Conservation (phyloP, 176 grass and related monocot genomes). For the Triticum monococcum region DNA sequence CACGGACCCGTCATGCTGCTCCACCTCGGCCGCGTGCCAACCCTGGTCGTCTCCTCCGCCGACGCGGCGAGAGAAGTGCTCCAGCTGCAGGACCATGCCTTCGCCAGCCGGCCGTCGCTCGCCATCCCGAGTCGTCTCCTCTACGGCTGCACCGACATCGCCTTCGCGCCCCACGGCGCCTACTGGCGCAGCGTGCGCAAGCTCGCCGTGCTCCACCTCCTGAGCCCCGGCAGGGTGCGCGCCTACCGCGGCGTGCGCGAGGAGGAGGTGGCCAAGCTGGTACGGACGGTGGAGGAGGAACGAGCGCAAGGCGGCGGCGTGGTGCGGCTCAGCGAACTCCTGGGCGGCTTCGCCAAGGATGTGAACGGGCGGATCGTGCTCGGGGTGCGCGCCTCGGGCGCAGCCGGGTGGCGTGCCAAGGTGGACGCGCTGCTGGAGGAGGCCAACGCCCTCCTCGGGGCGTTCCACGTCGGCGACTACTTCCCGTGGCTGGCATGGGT, state of each 20-base stretch:
- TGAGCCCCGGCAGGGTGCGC: background rate
- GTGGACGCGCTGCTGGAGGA: background rate
- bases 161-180: background rate
- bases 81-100: background rate
- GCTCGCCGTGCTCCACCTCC: background rate
- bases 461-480: constrained; percentile 3
- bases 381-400: background rate
- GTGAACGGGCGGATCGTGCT: background rate
- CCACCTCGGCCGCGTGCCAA: background rate
- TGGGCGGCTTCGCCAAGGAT: background rate
- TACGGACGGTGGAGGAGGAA: background rate
- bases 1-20: background rate
- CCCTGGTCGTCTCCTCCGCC: background rate
- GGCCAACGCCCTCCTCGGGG: background rate
- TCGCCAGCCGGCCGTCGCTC: background rate
- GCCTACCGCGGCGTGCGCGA: background rate
- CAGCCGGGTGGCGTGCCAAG: background rate
- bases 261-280: background rate
- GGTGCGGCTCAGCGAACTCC: background rate
- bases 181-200: background rate
- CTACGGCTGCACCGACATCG: constrained; percentile 3
- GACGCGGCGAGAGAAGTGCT: background rate
- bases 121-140: background rate
- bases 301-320: background rate
- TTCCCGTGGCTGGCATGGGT: constrained; percentile 13